Base-by-base conservation (phyloP, 345 rosid genomes). In the Rhizophora apiculata region DNA sequence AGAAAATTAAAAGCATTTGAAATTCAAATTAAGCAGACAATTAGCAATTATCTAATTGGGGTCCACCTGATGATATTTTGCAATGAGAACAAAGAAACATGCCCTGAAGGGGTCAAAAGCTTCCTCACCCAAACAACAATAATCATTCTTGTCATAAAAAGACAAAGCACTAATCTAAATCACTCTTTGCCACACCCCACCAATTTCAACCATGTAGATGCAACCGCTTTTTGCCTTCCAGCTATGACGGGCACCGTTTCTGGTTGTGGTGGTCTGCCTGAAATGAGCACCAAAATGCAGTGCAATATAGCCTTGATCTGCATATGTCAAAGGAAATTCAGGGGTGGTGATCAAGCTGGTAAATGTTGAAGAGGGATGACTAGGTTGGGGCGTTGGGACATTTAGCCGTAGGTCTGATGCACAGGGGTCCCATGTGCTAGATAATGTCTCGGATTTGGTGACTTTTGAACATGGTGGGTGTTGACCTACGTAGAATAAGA, bases 391-490 rank as follows among this genome's bases (percentile, higher is more conserved):
- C 16, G 3, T 43, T 43, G 19, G 49, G 49, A 3, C 18, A 43
- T 43, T 43, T 43, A 3, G 4, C 49, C 26, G 21, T 27, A 27
- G 53, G 24, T 60, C 53, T 51, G 32, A n/a, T 43, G 7, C 8
- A 9, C 10, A 27, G 2, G 68, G 83, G 76, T 6, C 80, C 84
- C 68, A 65, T 6, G 3, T 70, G 71, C 48, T 55, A 8, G 64
- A 31, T 70, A 48, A 39, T 72, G 74, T 66, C 68, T 71, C 34
- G 59, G 46, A 34, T 29, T 65, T n/a, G 3, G 52, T 46, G 66
- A 58, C 55, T 56, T 63, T 71, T 77, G 22, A 69, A 79, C 34
- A 58, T 67, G 83, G 80, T 72, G 65, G 72, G 78, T 82, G 73
- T 79, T 82, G 85, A 82, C 85, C 69, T 61, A 43, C 13, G 16